phyloP scores from a whole-genome alignment of 768 basidiomycete genomes.

The Xanthoconium stramineum region DNA sequence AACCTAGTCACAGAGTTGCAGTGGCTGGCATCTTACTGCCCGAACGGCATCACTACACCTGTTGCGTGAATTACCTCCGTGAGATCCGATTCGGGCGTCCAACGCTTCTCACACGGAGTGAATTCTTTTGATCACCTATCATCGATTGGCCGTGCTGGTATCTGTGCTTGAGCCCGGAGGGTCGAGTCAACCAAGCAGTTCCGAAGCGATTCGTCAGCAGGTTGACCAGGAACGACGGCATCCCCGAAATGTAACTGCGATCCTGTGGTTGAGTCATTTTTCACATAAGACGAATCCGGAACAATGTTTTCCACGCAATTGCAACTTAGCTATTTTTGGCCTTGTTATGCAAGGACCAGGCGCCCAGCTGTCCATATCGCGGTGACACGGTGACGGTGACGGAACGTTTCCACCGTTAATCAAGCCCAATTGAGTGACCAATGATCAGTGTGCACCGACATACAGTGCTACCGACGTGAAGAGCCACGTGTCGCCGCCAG shows the following conservation, averaged over 20 bases:
- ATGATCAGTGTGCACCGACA: slow-evolving; percentile 11
- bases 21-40: slow-evolving; percentile 28
- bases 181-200: slow-evolving; percentile 12
- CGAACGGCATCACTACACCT: slow-evolving; percentile 28
- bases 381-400: slow-evolving; percentile 1
- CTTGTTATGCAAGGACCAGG: slow-evolving; percentile 3
- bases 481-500: slow-evolving; percentile 16
- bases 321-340: slow-evolving; percentile 14
- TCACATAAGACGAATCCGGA: slow-evolving; percentile 7
- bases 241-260: slow-evolving; percentile 7
- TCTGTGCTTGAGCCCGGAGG: slow-evolving; percentile 20
- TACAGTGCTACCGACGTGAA: slow-evolving; percentile 2
- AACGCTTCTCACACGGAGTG: slow-evolving; percentile 17
- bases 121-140: slow-evolving; percentile 19
- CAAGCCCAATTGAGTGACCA: slow-evolving; percentile 16
- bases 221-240: slow-evolving; percentile 25
- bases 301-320: slow-evolving; percentile 2
- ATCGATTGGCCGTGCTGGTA: slow-evolving; percentile 20
- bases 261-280: slow-evolving; percentile 14
- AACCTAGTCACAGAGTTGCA: slow-evolving; percentile 33
- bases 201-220: slow-evolving; percentile 14
- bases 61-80: slow-evolving; percentile 21
- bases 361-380: slow-evolving; percentile 6
- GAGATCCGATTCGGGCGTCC: slow-evolving; percentile 20
- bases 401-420: slow-evolving; percentile 21